Base-by-base conservation (phyloP, 202 grass and related monocot genomes). In the Alloteropsis angusta region DNA sequence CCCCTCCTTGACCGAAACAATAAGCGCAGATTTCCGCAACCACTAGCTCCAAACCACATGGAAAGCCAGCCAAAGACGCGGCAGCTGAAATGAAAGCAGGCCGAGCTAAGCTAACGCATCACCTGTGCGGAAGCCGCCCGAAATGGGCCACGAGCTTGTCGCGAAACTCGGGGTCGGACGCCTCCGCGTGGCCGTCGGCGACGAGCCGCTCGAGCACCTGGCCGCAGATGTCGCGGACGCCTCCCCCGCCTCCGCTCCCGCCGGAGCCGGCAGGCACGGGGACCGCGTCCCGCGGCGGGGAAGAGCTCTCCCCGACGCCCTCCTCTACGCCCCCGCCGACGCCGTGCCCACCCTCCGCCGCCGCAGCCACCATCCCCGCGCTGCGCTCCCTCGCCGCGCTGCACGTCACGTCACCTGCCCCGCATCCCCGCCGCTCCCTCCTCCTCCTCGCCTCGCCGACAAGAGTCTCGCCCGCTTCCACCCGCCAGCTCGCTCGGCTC, bases 231-330 rank as follows among this genome's bases (percentile, higher is more conserved):
- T 80, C 84, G 42, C 66, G 50, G 35, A 38, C 47, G 43, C 75
- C 90, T 25, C 72, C 63, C 3, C 75, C 85, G 17, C 79, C 75
- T 1, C 68, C 89, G 66, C 89, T 87, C 39, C 95, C 71, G 12
- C 71, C 71, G 45, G 71, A 71, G 73, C 68, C 54, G 43, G 91
- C 23, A 22, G 80, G 79, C 64, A 60, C 60, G 18, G 80, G 32
- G 0, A 32, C 19, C 2, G 61, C 44, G 10, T 48, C 77, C 4
- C 71, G 71, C 4, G 82, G 81, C 38, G 82, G 86, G 64, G 96
- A 98, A 2, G 85, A 94, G 70, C 92, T 98, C 92, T 98, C 96
- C 26, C 96, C 96, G 56, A 96, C 88, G 71, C 93, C 96, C 86
- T 99, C 96, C 82, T 85, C 92, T 13, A 95, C 80, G 58, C 35